Conservation (phyloP, 139 green algal species). For the Ulvella scutata region DNA sequence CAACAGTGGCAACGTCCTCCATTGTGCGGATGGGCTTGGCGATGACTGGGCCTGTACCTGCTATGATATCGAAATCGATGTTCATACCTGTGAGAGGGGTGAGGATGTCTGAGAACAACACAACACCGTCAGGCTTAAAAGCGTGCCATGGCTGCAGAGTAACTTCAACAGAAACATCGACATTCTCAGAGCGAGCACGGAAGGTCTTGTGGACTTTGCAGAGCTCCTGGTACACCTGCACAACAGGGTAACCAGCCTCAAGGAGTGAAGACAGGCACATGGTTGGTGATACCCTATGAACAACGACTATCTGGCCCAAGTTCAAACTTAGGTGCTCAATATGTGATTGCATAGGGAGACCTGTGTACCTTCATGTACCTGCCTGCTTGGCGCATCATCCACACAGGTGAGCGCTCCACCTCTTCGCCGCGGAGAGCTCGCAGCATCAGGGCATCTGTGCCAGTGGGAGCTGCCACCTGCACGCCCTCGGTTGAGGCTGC, state of each 20-base stretch:
- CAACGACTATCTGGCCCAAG: too few relatives aligned
- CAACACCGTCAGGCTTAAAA: constrained; percentile 87
- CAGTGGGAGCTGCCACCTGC: not conserved
- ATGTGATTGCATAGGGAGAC: too few relatives aligned
- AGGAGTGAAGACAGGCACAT: too few relatives aligned
- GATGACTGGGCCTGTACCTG: constrained; percentile 72
- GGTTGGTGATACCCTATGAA: too few relatives aligned
- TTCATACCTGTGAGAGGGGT: constrained; percentile 89
- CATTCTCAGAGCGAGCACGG: constrained; percentile 75
- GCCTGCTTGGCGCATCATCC: constrained; percentile 97
- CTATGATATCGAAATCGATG: constrained; percentile 85
- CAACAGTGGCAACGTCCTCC: constrained; percentile 66
- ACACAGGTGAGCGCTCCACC: constrained; percentile 77
- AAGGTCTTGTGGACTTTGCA: constrained; percentile 85
- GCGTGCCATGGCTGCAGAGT: constrained; percentile 82
- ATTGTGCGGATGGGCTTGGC: constrained; percentile 76
- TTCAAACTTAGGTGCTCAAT: too few relatives aligned
- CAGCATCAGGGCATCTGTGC: constrained; percentile 52
- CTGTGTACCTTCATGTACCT: constrained; percentile 80
- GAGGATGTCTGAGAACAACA: constrained; percentile 93
- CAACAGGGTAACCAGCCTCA: too few relatives aligned
- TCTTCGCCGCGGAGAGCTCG: constrained; percentile 59
- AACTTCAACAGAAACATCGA: constrained; percentile 80
- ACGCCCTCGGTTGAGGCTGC: not conserved
- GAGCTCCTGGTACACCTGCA: constrained; percentile 80